Evolutionary conservation across 2,329 filamentous ascomycete species (phyloP).

Genomic region (Trichoderma atroviride): DNA sequence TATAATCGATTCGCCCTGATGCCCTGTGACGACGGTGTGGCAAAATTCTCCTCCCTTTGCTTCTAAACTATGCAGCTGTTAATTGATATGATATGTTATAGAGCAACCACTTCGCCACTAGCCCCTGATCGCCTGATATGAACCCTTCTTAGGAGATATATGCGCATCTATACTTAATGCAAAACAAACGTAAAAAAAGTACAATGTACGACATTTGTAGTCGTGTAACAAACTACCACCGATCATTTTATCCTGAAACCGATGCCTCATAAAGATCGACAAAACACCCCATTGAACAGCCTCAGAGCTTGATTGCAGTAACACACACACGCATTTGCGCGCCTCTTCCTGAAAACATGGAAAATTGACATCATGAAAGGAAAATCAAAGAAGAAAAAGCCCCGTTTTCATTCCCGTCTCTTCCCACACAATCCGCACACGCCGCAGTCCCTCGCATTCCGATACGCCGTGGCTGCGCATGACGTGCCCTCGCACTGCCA

Average conservation of each 20-base stretch:
- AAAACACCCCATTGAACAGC: constrained; percentile 28
- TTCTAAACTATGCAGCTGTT: not conserved
- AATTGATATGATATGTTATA: not conserved
- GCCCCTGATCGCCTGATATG: not conserved
- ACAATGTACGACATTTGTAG: not conserved
- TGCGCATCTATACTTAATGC: not conserved
- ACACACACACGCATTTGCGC: not conserved
- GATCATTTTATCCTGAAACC: not conserved
- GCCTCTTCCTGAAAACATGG: not conserved
- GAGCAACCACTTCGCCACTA: constrained; percentile 1
- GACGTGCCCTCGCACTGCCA: constrained; percentile 64
- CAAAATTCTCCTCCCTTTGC: not conserved
- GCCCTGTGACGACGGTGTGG: constrained; percentile 11
- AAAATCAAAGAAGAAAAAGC: not conserved
- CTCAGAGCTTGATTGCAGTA: not conserved
- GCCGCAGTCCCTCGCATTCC: constrained; percentile 70
- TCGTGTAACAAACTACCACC: not conserved
- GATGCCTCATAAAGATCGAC: not conserved
- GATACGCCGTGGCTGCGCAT: constrained; percentile 61
- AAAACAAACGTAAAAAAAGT: not conserved
- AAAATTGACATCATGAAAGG: not conserved
- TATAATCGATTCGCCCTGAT: not conserved
- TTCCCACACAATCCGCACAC: constrained; percentile 70
- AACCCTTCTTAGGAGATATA: not conserved
- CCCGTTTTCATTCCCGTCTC: constrained; percentile 30